Evolutionary conservation across 495 filamentous ascomycete genomes (phyloP).

Genomic region (Entonaema liquescens): DNA sequence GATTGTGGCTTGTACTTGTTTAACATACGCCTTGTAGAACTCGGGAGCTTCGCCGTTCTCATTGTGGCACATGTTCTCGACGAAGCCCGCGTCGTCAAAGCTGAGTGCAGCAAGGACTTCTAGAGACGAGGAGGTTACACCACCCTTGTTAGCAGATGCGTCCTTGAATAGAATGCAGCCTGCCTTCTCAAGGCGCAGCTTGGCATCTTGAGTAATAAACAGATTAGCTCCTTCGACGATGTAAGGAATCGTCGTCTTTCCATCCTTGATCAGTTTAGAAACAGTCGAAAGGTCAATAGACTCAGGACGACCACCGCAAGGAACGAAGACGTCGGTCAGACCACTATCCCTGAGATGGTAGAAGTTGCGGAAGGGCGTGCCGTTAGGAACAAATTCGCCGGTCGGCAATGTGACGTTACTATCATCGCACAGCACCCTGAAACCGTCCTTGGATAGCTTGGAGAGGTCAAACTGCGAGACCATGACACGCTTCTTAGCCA

Average conservation of each 20-base stretch:
- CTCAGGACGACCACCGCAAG: slow-evolving; percentile 95
- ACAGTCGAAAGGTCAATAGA: slow-evolving; percentile 92
- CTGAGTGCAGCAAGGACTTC: slow-evolving; percentile 94
- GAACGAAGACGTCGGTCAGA: slow-evolving; percentile 88
- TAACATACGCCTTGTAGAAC: slow-evolving; percentile 94
- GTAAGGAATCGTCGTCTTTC: slow-evolving; percentile 86
- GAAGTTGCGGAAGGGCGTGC: slow-evolving; percentile 94
- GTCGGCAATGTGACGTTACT: slow-evolving; percentile 83
- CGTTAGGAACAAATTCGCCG: slow-evolving; percentile 88
- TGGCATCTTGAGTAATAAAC: slow-evolving; percentile 98
- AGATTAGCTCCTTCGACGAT: slow-evolving; percentile 98
- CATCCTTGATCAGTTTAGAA: slow-evolving; percentile 82
- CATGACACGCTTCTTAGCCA: slow-evolving; percentile 89
- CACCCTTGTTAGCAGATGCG: slow-evolving; percentile 97
- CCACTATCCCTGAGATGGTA: slow-evolving; percentile 85
- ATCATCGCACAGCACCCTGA: slow-evolving; percentile 93
- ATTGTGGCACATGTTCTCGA: slow-evolving; percentile 90
- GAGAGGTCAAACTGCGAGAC: slow-evolving; percentile 85
- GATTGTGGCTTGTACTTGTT: slow-evolving; percentile 87
- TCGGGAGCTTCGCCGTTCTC: slow-evolving; percentile 78
- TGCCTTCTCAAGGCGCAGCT: slow-evolving; percentile 91
- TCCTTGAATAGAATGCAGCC: slow-evolving; percentile 97
- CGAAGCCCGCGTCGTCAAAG: slow-evolving; percentile 89
- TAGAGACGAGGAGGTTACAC: slow-evolving; percentile 96
- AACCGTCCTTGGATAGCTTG: slow-evolving; percentile 88